Conservation (phyloP, 2,329 filamentous ascomycete genomes). For the Hyphodiscus sp. region DNA sequence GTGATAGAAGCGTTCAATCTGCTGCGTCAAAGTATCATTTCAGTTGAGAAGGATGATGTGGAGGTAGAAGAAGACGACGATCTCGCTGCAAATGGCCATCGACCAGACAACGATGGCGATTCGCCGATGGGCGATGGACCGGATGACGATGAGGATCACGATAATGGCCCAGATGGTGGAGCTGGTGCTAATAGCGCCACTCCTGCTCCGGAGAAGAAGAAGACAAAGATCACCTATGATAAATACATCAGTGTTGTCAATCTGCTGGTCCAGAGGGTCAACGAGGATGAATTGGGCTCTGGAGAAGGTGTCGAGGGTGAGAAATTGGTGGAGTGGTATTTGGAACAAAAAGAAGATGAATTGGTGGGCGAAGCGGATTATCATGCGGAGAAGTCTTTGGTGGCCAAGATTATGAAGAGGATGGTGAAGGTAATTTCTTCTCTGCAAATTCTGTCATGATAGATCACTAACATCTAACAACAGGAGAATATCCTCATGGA, state of each 20-base stretch:
- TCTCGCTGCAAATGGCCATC: conserved; percentile 34
- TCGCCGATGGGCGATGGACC: conserved; percentile 42
- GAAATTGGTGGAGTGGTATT: conserved; percentile 78
- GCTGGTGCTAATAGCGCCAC: conserved; percentile 22
- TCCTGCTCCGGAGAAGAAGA: conserved; percentile 32
- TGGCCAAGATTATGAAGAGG: conserved; percentile 81
- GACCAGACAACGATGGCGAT: conserved; percentile 41
- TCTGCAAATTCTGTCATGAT: conserved; percentile 13
- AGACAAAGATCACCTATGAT: conserved; percentile 90
- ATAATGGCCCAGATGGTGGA: conserved; percentile 26
- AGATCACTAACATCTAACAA: conserved; percentile 45
- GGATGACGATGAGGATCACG: conserved; percentile 38
- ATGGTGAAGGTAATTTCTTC: conserved; percentile 77
- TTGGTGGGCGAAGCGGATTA: conserved; percentile 76
- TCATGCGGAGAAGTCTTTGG: conserved; percentile 64
- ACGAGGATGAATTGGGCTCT: conserved; percentile 67
- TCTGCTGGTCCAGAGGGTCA: conserved; percentile 73
- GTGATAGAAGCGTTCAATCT: conserved; percentile 90
- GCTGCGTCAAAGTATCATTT: conserved; percentile 90
- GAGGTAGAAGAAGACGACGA: conserved; percentile 80
- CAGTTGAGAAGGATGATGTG: conserved; percentile 94
- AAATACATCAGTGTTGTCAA: conserved; percentile 92
- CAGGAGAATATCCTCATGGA: conserved; percentile 86
- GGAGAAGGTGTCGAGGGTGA: conserved; percentile 84
- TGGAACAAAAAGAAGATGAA: conserved; percentile 84